Evolutionary conservation across 2,329 filamentous ascomycete species (phyloP).

Genomic region (Colletotrichum kahawae): DNA sequence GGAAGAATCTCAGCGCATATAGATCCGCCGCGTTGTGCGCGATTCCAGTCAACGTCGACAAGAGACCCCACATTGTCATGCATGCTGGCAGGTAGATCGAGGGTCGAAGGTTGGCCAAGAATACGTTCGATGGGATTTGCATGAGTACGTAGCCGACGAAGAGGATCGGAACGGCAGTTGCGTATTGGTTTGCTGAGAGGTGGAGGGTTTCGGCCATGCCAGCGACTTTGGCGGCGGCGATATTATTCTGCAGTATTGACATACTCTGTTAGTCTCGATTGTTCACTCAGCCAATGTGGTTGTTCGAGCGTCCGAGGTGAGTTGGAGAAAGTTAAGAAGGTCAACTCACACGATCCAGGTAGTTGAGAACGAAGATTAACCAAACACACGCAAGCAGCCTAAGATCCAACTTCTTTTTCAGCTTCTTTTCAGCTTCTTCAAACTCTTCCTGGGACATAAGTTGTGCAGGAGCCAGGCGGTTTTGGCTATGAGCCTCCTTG

Average conservation of each 20-base stretch:
- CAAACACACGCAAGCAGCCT: neutral
- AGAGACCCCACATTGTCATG: constrained; percentile 26
- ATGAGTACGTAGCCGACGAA: constrained; percentile 29
- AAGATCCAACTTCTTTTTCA: neutral
- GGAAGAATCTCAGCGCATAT: constrained; percentile 69
- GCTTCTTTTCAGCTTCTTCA: neutral
- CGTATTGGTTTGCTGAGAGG: neutral
- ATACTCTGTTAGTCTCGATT: neutral
- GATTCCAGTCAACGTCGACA: neutral
- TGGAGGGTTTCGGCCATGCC: neutral
- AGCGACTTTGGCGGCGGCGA: neutral
- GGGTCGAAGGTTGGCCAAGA: constrained; percentile 35
- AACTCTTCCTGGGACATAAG: neutral
- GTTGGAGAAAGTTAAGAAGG: neutral
- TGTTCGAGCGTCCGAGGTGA: neutral
- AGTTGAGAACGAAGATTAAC: neutral
- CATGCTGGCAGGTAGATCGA: constrained; percentile 42
- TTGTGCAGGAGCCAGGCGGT: neutral
- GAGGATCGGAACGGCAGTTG: neutral
- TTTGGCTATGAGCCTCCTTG: neutral
- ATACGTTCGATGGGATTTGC: constrained; percentile 33
- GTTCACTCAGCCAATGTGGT: neutral
- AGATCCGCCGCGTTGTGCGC: constrained; percentile 48
- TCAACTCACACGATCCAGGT: neutral
- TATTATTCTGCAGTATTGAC: neutral